phyloP scores from a whole-genome alignment of 2,329 filamentous ascomycete genomes.

The Fusarium multiceps region DNA sequence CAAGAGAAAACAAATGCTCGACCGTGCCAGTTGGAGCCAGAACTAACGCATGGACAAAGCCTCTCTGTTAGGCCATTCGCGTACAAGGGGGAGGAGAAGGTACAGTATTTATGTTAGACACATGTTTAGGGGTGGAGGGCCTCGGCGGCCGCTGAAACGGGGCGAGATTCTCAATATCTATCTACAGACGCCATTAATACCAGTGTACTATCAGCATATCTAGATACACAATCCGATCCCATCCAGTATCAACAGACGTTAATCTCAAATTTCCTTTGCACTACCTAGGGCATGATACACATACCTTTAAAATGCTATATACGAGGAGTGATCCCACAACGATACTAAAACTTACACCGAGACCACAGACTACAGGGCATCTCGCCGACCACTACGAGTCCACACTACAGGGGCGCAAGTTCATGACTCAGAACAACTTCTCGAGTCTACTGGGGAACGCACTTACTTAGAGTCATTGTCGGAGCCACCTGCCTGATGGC shows the following conservation, averaged over 20 bases:
- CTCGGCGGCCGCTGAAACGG: constrained; percentile 22
- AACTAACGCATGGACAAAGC: background rate
- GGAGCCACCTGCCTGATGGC: background rate
- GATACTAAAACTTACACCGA: background rate
- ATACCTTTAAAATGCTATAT: background rate
- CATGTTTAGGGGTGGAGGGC: constrained; percentile 27
- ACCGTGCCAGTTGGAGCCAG: background rate
- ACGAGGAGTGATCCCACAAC: background rate
- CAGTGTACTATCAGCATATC: constrained; percentile 23
- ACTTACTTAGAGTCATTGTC: background rate
- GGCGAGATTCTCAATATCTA: constrained; percentile 17
- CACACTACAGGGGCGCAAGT: background rate
- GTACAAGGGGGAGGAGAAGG: background rate
- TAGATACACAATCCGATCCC: background rate
- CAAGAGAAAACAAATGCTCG: background rate
- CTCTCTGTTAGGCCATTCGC: background rate
- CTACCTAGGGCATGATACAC: background rate
- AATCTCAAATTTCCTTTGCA: background rate
- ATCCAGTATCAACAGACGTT: background rate
- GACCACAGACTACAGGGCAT: background rate
- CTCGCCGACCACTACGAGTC: background rate
- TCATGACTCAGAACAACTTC: background rate
- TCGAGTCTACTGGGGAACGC: background rate
- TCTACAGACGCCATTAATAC: constrained; percentile 29
- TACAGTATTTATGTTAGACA: constrained; percentile 33